A percentile compares a stretch with the other conserved stretches of the same genome.
Conservation (phyloP, 208 protist species). For the Wallacemonas sp. region DNA sequence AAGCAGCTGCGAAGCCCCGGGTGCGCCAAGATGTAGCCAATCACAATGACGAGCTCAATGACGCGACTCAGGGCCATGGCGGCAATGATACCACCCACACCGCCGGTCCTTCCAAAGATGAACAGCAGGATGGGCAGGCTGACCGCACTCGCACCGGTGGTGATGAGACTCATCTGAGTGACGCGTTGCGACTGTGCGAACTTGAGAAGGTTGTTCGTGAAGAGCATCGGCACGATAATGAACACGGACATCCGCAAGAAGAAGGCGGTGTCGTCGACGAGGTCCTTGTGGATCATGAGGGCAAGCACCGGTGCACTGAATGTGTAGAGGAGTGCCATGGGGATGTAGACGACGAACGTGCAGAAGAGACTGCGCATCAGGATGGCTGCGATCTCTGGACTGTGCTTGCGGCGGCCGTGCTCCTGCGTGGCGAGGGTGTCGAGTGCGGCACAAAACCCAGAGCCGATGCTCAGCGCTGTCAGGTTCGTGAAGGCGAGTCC, state of each 20-base stretch:
- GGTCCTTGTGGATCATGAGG: constrained; percentile 31
- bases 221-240: constrained; percentile 36
- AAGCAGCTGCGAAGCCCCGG: constrained; percentile 27
- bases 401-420: constrained; percentile 33
- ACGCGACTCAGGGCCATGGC: constrained; percentile 30
- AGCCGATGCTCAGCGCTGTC: constrained; percentile 40
- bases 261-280: constrained; percentile 29
- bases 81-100: constrained; percentile 26
- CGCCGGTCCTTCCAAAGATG: constrained; percentile 16
- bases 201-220: constrained; percentile 40
- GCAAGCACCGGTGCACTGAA: constrained; percentile 30
- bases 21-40: constrained; percentile 7
- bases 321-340: constrained; percentile 38
- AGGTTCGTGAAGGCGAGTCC: constrained; percentile 37
- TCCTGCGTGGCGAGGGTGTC: constrained; percentile 46
- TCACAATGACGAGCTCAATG: constrained; percentile 12
- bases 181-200: constrained; percentile 42
- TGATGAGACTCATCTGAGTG: constrained; percentile 31
- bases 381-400: constrained; percentile 29
- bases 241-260: constrained; percentile 41
- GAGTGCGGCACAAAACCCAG: constrained; percentile 24
- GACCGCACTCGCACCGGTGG: constrained; percentile 16
- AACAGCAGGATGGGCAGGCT: constrained; percentile 25
- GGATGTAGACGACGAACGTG: constrained; percentile 36
- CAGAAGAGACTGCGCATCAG: constrained; percentile 28